These are phyloP conservation scores for Mycena kentingensis DNA, from an alignment of 768 basidiomycete species.

Conservation along the genomic window DNA sequence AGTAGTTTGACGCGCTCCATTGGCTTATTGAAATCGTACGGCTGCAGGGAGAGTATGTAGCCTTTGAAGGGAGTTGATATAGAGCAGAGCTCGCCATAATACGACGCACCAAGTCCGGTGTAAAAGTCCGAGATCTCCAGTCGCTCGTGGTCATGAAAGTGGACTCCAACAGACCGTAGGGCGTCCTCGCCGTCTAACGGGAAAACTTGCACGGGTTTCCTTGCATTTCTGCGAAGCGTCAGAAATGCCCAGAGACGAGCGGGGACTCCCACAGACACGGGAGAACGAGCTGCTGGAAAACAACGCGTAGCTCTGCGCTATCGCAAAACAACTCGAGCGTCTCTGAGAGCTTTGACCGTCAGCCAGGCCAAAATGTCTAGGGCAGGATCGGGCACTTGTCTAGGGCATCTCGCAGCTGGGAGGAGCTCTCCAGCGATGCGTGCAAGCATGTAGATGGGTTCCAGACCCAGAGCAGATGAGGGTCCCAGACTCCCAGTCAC, in stretches of 20 bases:
- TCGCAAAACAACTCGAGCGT: constrained; percentile 7
- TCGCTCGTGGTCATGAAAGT: constrained; percentile 14
- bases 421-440: constrained; percentile 12
- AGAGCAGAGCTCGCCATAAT: no score
- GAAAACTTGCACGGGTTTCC: constrained; percentile 3
- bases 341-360: constrained; percentile 3
- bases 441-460: constrained; percentile 12
- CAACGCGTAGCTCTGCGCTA: background rate
- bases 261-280: constrained; percentile 15
- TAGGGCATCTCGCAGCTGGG: constrained; percentile 11
- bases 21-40: background rate
- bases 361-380: background rate
- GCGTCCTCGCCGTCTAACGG: background rate
- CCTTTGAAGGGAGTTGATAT: background rate
- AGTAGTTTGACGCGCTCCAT: constrained; percentile 9
- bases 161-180: constrained; percentile 7
- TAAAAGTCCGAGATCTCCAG: constrained; percentile 13
- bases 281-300: constrained; percentile 1
- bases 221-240: background rate
- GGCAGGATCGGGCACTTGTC: background rate
- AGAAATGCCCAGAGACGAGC: background rate
- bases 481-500: no score
- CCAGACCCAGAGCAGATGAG: background rate
- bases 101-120: constrained; percentile 10
- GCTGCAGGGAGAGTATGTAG: constrained; percentile 12